phyloP scores from a whole-genome alignment of 129 eudicot genomes.

The Saussurea involucrata region DNA sequence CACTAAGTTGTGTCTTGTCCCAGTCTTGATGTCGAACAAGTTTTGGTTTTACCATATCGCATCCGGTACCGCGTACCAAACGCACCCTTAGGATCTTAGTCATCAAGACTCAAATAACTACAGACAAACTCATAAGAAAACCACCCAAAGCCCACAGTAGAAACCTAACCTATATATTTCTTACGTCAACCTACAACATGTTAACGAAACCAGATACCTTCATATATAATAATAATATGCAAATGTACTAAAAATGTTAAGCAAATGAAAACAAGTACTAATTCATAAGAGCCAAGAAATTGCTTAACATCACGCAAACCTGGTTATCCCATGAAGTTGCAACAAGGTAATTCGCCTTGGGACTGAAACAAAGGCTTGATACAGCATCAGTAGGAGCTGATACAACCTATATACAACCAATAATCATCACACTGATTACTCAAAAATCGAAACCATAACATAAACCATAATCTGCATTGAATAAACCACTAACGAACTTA shows the following conservation, averaged over 20 bases:
- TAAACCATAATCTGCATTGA: neutral
- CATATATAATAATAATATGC: neutral
- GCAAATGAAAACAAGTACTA: neutral
- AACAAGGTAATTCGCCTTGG: constrained; percentile 69
- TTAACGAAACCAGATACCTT: constrained; percentile 8
- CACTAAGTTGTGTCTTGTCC: too few relatives aligned
- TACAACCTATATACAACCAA: constrained; percentile 42
- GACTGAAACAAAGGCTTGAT: constrained; percentile 80
- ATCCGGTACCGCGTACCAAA: neutral
- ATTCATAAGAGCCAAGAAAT: neutral
- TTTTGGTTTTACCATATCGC: neutral
- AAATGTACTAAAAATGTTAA: neutral
- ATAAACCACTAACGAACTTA: neutral
- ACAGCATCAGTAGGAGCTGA: constrained; percentile 71
- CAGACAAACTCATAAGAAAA: neutral
- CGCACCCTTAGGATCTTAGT: neutral
- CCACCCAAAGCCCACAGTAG: neutral
- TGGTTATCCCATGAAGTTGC: constrained; percentile 99
- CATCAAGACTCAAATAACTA: neutral
- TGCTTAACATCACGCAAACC: constrained; percentile 33
- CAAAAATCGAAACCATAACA: neutral
- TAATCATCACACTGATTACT: neutral
- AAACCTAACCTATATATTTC: neutral
- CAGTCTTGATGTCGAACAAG: neutral
- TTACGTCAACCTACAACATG: neutral